phyloP scores from a whole-genome alignment of 805 yeast genomes.

The Starmerella cellae region DNA sequence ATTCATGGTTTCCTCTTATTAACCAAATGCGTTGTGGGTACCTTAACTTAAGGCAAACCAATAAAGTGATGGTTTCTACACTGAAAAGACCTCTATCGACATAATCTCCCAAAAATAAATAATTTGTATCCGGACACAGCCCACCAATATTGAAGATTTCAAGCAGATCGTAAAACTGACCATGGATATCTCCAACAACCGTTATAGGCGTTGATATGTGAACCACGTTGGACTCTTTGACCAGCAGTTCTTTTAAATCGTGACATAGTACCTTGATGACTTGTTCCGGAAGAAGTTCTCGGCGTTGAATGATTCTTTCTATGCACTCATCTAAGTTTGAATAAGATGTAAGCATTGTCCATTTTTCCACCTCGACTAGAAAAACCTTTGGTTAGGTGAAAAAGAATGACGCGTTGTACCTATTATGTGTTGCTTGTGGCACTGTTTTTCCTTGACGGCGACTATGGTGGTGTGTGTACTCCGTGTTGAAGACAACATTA shows the following conservation, averaged over 20 bases:
- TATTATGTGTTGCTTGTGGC: too few species aligned
- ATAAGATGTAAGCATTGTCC: slow-evolving; percentile 14
- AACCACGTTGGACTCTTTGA: slow-evolving; percentile 75
- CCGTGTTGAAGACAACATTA: too few species aligned
- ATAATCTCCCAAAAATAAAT: slow-evolving; percentile 85
- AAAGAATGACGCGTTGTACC: too few species aligned
- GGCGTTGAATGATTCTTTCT: slow-evolving; percentile 42
- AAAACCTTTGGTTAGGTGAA: too few species aligned
- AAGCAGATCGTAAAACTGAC: slow-evolving; percentile 85
- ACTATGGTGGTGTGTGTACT: too few species aligned
- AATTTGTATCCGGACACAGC: slow-evolving; percentile 82
- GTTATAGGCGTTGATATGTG: slow-evolving; percentile 78
- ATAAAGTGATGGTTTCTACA: slow-evolving; percentile 77
- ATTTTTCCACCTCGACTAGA: background rate
- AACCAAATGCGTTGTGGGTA: slow-evolving; percentile 74
- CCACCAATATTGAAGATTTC: slow-evolving; percentile 94
- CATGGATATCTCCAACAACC: slow-evolving; percentile 95
- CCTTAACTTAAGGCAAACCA: slow-evolving; percentile 70
- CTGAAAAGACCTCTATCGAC: slow-evolving; percentile 92
- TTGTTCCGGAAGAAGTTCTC: slow-evolving; percentile 56
- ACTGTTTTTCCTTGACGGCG: too few species aligned
- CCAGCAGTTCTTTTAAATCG: slow-evolving; percentile 66
- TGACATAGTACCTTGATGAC: slow-evolving; percentile 62
- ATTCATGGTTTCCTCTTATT: slow-evolving; percentile 91
- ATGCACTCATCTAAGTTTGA: slow-evolving; percentile 52